phyloP scores from a whole-genome alignment of 164 flowering plant species.

The Aristolochia fimbriata region DNA sequence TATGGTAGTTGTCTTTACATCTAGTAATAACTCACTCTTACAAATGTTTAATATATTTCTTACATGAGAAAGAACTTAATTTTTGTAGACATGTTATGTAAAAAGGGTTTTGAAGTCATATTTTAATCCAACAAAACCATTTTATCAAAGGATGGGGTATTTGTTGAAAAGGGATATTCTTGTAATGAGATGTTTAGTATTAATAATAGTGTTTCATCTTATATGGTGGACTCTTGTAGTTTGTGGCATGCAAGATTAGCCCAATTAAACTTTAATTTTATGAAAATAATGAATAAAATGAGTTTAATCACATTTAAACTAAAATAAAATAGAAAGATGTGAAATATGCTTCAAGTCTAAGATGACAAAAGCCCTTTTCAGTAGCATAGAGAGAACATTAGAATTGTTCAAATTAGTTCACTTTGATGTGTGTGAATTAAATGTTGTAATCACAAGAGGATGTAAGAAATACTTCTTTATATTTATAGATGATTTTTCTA shows the following conservation, averaged over 20 bases:
- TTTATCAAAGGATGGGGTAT: neutral
- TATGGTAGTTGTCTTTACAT: neutral
- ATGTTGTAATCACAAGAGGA: too few species aligned
- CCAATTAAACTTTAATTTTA: neutral
- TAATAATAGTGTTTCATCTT: too few species aligned
- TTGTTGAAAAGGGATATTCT: neutral
- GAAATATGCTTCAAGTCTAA: too few species aligned
- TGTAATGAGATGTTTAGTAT: neutral
- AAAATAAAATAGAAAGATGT: neutral
- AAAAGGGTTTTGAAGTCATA: neutral
- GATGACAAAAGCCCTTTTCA: too few species aligned
- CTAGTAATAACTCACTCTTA: neutral
- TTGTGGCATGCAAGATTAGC: neutral
- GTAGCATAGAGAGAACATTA: neutral
- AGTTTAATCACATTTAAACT: neutral
- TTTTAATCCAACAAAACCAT: neutral
- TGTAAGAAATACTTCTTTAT: too few species aligned
- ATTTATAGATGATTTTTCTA: too few species aligned
- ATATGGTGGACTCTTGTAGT: too few species aligned
- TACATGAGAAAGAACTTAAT: too few species aligned
- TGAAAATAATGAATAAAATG: neutral
- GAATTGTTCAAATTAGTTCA: neutral
- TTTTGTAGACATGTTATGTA: neutral
- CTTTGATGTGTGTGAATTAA: too few species aligned
- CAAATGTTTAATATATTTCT: neutral